Conservation (phyloP, 768 basidiomycete genomes). For the Exsudoporus frostii region DNA sequence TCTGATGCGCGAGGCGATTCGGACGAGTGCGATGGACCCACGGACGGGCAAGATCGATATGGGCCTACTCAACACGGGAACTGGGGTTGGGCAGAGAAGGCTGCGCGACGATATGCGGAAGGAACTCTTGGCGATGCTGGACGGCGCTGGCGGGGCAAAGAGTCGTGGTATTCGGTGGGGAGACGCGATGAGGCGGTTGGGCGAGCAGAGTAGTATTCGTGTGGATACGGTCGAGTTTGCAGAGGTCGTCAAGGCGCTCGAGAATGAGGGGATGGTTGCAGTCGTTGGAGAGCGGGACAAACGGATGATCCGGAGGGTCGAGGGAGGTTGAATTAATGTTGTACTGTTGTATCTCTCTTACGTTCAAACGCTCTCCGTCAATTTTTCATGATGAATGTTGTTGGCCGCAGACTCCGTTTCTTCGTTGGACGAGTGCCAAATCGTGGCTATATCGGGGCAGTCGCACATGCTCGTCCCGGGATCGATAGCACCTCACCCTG, state of each 20-base stretch:
- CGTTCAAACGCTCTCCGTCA: background rate
- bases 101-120: conserved; percentile 86
- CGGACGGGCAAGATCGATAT: conserved; percentile 97
- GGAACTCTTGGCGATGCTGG: conserved; percentile 69
- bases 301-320: conserved; percentile 73
- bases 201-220: conserved; percentile 79
- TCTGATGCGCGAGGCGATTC: conserved; percentile 96
- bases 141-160: conserved; percentile 45
- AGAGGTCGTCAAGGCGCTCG: conserved; percentile 71
- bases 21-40: conserved; percentile 93
- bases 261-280: conserved; percentile 84
- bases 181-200: conserved; percentile 75
- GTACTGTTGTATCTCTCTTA: conserved; percentile 3
- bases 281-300: conserved; percentile 85
- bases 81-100: conserved; percentile 81
- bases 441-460: conserved; percentile 18
- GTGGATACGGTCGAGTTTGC: conserved; percentile 79
- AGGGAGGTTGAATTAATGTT: conserved; percentile 31
- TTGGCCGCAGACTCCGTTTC: conserved; percentile 2
- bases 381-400: background rate
- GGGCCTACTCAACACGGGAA: conserved; percentile 92
- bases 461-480: background rate
- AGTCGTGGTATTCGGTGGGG: conserved; percentile 70
- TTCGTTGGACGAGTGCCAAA: background rate
- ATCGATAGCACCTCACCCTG: background rate